These are phyloP conservation scores for Brassica napus DNA, from an alignment of 345 rosid species.

Conservation along the genomic window Da-Ae NC_063443.1:16967001-16967500, in stretches of 20 bases:
- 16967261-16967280: background rate
- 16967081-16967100: slow-evolving; percentile 34
- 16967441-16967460: background rate
- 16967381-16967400: background rate
- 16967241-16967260: background rate
- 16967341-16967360: background rate
- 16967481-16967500: background rate
- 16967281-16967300: background rate
- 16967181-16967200: background rate
- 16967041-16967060: slow-evolving; percentile 35
- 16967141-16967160: slow-evolving; percentile 25
- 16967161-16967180: background rate
- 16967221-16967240: background rate
- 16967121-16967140: slow-evolving; percentile 29
- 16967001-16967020: slow-evolving; percentile 43
- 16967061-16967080: slow-evolving; percentile 27
- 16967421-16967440: background rate
- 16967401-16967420: slow-evolving; percentile 3
- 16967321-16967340: background rate
- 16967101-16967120: slow-evolving; percentile 36
- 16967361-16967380: background rate
- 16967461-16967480: background rate
- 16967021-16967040: slow-evolving; percentile 21
- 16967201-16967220: background rate
- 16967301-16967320: background rate